Conservation (phyloP, 2,329 filamentous ascomycete genomes). For the Ophiostoma angusticollis region DNA sequence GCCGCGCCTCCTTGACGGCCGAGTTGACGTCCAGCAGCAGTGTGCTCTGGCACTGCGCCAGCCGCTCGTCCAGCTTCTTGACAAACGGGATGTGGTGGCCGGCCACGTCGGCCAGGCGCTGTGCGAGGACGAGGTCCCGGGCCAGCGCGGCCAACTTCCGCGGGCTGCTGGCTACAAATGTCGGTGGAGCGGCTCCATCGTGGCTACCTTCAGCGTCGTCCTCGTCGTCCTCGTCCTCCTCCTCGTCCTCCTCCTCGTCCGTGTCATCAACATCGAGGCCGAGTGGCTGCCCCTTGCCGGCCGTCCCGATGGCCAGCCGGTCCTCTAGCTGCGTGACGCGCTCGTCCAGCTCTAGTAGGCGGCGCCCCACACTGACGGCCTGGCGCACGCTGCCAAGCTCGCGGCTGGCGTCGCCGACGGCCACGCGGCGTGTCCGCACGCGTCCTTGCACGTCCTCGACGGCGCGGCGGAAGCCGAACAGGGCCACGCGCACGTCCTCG, state of each 20-base stretch:
- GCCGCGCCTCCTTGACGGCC: conserved; percentile 31
- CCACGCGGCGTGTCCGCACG: conserved; percentile 49
- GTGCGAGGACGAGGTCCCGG: conserved; percentile 30
- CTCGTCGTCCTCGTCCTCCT: conserved; percentile 21
- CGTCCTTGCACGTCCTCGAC: conserved; percentile 59
- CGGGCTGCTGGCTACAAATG: conserved; percentile 32
- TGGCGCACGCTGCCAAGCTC: conserved; percentile 53
- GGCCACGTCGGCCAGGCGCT: conserved; percentile 29
- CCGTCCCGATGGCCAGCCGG: conserved; percentile 40
- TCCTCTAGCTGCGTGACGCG: conserved; percentile 50
- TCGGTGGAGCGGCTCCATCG: conserved; percentile 18
- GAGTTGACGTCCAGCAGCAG: conserved; percentile 42
- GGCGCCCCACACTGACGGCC: conserved; percentile 47
- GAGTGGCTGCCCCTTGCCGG: conserved; percentile 10
- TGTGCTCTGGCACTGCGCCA: conserved; percentile 41
- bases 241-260: conserved; percentile 19
- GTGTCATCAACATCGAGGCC: neutral
- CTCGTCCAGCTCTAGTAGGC: conserved; percentile 55
- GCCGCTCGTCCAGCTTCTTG: conserved; percentile 37
- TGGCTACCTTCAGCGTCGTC: conserved; percentile 20
- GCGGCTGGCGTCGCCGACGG: conserved; percentile 49
- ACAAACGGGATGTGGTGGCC: conserved; percentile 37
- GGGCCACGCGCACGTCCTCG: conserved; percentile 75
- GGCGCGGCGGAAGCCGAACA: conserved; percentile 75
- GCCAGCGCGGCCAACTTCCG: conserved; percentile 33